Evolutionary conservation across 73 alveolate genomes (phyloP).

Genomic region (Paramecium tetraurelia): DNA sequence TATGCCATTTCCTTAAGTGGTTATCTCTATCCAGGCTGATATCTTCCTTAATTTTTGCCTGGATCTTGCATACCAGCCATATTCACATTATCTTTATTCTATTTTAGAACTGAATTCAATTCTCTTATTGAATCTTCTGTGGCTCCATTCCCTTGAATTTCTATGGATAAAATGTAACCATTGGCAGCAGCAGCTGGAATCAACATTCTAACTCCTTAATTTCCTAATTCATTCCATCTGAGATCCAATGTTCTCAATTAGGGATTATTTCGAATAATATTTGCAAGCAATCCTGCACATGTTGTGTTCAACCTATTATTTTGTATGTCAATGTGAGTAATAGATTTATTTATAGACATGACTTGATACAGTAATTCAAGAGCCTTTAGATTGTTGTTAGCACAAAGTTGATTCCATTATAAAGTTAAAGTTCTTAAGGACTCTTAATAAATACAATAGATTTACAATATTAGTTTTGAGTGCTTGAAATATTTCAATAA

Average conservation of each 20-base stretch:
- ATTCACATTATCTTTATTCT: constrained; percentile 20
- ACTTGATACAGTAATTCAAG: constrained; percentile 29
- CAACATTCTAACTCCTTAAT: constrained; percentile 37
- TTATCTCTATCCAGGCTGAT: neutral
- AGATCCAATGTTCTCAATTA: constrained; percentile 38
- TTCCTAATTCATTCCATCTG: constrained; percentile 59
- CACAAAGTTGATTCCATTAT: constrained; percentile 55
- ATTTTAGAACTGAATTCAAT: neutral
- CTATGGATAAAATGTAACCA: constrained; percentile 21
- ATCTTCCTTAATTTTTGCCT: neutral
- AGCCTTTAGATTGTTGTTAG: constrained; percentile 37
- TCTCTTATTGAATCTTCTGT: constrained; percentile 52
- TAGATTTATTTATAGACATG: constrained; percentile 39
- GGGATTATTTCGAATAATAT: constrained; percentile 53
- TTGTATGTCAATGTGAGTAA: constrained; percentile 48
- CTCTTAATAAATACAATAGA: neutral
- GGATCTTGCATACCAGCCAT: neutral
- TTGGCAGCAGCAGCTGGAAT: constrained; percentile 42
- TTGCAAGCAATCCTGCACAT: constrained; percentile 54
- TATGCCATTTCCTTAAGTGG: constrained; percentile 30
- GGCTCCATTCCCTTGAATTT: constrained; percentile 56
- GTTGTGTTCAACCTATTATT: constrained; percentile 40
- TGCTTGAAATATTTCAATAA: constrained; percentile 40
- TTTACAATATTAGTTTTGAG: constrained; percentile 25
- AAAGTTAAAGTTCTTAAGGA: constrained; percentile 31